These are phyloP conservation scores for Coniella vitis DNA, from an alignment of 2,329 filamentous ascomycete genomes.

Conservation along the genomic window DNA sequence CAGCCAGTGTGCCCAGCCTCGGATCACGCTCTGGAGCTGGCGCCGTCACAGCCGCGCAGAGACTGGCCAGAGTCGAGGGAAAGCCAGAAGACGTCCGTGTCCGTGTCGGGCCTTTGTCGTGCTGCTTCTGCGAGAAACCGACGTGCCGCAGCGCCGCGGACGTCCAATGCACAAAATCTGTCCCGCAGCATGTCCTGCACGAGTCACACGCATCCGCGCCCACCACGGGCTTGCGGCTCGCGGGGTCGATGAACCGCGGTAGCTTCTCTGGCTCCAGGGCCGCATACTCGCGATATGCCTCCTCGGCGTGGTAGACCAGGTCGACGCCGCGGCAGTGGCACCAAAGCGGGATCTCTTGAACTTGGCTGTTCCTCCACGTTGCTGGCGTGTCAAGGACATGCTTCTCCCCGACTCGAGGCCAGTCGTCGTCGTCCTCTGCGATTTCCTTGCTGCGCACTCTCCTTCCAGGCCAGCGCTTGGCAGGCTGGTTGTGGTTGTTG, in stretches of 20 bases:
- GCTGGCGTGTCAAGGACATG: conserved; percentile 9
- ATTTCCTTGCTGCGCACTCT: conserved; percentile 23
- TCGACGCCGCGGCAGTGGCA: conserved; percentile 42
- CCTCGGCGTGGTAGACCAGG: conserved; percentile 29
- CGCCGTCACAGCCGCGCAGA: conserved; percentile 29
- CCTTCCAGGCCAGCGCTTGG: conserved; percentile 23
- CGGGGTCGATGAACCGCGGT: conserved; percentile 37
- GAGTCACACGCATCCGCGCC: conserved; percentile 40
- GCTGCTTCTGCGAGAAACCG: conserved; percentile 20
- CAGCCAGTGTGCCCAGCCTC: conserved; percentile 34
- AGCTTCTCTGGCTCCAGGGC: conserved; percentile 24
- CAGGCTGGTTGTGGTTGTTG: neutral
- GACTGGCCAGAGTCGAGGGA: conserved; percentile 23
- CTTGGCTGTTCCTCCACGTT: conserved; percentile 15
- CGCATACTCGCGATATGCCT: conserved; percentile 24
- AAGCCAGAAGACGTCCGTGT: conserved; percentile 19
- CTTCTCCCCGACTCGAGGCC: too few species aligned
- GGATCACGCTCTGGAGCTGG: conserved; percentile 23
- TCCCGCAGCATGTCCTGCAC: conserved; percentile 35
- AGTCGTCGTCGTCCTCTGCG: conserved; percentile 18
- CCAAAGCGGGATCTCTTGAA: conserved; percentile 28
- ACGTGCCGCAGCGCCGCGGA: conserved; percentile 34
- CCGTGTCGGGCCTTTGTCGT: neutral
- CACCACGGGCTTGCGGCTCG: conserved; percentile 32
- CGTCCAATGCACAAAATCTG: conserved; percentile 40